Evolutionary conservation across 345 rosid species (phyloP), one percentile per base, ranked within the genome.

Genomic region (Isatis tinctoria): DNA sequence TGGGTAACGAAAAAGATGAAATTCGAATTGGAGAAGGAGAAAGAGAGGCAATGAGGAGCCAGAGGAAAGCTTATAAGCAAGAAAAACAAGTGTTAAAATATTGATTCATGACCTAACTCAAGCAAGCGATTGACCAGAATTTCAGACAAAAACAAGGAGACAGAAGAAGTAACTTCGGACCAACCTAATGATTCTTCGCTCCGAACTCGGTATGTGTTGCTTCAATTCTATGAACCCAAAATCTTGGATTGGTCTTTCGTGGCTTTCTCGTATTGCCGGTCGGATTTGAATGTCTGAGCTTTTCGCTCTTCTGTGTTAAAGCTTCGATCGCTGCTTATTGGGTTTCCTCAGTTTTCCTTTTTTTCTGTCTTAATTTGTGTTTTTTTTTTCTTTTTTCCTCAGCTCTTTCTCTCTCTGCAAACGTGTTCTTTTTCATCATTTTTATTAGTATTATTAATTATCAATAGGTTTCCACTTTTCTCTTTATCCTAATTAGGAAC

Each of bases 281-380:
- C 65, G 68, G 84, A 77, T 77, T 85, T 73, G 78, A 77, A 65
- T 77, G 72, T 78, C 68, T 59, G 70, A 78, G 83, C 83, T 72
- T 67, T 78, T 73, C 47, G 81, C 77, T 72, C 65, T 57, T 65
- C 67, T 74, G 71, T 64, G 82, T 72, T 71, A 81, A 65, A 79
- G 83, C 80, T 81, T 76, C 87, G 83, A 83, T 80, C 83, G 85
- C 82, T 80, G 86, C 89, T 82, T 73, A 52, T 83, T 63, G 74
- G 49, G 80, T 44, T 78, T 65, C 69, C 61, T 73, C 65, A 13
- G 48, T 68, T 58, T 81, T 61, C 41, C 63, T 48, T 20, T 22
- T 26, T 68, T 37, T 22, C 26, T 69, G 41, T 75, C 27, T 60
- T 8, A 40, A 37, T 35, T 24, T 54, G 28, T 32, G 6, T 12